Evolutionary conservation across 139 green algal genomes (phyloP).

Genomic region (Coccomyxa sp.): DNA sequence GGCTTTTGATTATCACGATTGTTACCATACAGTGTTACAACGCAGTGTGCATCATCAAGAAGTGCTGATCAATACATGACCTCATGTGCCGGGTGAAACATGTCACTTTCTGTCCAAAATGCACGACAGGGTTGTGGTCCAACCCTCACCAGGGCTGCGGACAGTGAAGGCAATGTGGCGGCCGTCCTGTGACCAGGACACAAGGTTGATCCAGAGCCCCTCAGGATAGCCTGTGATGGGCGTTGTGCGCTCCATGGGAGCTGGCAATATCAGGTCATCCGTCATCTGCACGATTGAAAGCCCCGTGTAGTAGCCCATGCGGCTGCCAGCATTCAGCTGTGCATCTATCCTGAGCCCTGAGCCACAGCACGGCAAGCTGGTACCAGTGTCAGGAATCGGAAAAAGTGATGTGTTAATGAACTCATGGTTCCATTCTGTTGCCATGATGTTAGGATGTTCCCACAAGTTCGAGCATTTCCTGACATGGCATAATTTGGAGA

Average conservation of each 20-base stretch:
- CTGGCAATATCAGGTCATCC: constrained; percentile 42
- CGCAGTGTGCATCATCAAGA: too few species aligned
- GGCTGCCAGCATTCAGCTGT: constrained; percentile 60
- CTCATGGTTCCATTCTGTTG: not conserved
- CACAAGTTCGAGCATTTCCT: not conserved
- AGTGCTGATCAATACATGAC: too few species aligned
- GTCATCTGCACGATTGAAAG: constrained; percentile 35
- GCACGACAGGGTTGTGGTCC: not conserved
- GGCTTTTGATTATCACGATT: too few species aligned
- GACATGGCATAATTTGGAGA: not conserved
- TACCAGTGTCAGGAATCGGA: not conserved
- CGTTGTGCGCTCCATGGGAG: constrained; percentile 17
- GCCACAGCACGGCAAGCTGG: not conserved
- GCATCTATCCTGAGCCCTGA: constrained; percentile 87
- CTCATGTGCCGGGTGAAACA: too few species aligned
- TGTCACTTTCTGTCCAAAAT: too few species aligned
- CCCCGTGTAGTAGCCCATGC: constrained; percentile 73
- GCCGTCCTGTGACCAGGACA: constrained; percentile 76
- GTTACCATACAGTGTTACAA: too few species aligned
- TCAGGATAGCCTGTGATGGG: constrained; percentile 68
- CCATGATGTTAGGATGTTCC: not conserved
- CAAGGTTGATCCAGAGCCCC: constrained; percentile 63
- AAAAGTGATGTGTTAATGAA: not conserved
- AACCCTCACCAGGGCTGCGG: constrained; percentile 40
- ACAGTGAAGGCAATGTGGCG: constrained; percentile 80